These are phyloP conservation scores for Tolypocladium tundrense DNA, from an alignment of 2,329 filamentous ascomycete genomes.

Conservation along the genomic window DNA sequence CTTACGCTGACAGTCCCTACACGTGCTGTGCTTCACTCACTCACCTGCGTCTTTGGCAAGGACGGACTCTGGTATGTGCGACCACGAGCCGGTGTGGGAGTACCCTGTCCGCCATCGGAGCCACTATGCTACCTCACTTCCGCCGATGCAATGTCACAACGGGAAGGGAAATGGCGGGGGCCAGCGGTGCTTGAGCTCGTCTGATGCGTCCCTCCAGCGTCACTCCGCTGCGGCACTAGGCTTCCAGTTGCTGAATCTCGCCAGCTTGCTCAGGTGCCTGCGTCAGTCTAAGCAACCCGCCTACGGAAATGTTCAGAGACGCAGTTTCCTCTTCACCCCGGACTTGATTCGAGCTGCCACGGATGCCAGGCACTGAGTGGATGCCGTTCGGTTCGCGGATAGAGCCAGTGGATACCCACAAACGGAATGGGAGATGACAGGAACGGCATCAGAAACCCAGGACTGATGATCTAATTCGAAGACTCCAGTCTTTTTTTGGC, in stretches of 20 bases:
- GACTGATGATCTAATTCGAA: not conserved
- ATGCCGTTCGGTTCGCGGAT: not conserved
- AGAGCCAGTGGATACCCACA: not conserved
- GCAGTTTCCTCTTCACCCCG: not conserved
- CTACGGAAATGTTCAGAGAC: not conserved
- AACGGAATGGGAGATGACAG: constrained; percentile 2
- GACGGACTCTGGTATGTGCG: constrained; percentile 1
- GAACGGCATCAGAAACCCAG: not conserved
- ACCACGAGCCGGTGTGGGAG: not conserved
- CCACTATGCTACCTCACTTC: not conserved
- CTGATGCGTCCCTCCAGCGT: constrained; percentile 1
- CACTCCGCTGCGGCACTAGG: not conserved
- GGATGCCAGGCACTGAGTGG: not conserved
- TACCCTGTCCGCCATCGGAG: not conserved
- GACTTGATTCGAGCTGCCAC: not conserved
- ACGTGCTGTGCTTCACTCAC: not conserved
- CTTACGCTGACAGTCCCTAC: not conserved
- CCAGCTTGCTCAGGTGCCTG: not conserved
- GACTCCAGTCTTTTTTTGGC: not conserved
- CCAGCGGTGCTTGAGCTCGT: not conserved
- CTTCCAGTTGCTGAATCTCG: not conserved
- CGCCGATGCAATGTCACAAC: constrained; percentile 1
- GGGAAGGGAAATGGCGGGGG: not conserved
- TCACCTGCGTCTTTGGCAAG: not conserved
- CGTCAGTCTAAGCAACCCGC: not conserved